Conservation (phyloP, 2,329 filamentous ascomycete species). For the Pezizomycotina sp. region DNA sequence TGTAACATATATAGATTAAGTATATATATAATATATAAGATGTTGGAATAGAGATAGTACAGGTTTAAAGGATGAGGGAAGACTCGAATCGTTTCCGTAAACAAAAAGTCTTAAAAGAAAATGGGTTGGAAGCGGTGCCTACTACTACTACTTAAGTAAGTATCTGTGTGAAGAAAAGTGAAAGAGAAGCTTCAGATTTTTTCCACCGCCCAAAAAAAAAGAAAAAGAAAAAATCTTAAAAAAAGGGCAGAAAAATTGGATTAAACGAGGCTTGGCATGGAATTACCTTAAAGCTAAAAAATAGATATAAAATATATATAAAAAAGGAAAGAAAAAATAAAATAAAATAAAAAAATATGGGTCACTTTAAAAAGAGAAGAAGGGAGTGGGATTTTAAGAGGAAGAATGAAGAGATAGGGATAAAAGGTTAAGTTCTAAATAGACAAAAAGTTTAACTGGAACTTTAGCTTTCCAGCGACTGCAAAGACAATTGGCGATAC, state of each 20-base stretch:
- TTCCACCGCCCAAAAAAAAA: not conserved
- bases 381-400: conserved; percentile 1
- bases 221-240: not conserved
- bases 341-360: not conserved
- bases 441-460: not conserved
- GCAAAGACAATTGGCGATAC: not conserved
- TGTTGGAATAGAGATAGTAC: too few species aligned
- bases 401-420: not conserved
- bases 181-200: not conserved
- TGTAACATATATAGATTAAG: too few species aligned
- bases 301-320: not conserved
- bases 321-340: not conserved
- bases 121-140: too few species aligned
- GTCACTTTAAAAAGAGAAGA: not conserved
- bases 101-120: too few species aligned
- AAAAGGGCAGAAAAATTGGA: not conserved
- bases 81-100: too few species aligned
- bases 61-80: too few species aligned
- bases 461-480: not conserved
- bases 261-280: not conserved
- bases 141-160: not conserved
- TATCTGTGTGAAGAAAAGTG: not conserved
- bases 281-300: conserved; percentile 1
- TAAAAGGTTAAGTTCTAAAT: conserved; percentile 1
- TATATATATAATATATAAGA: too few species aligned